Percentiles rank a stretch among this genome's conserved stretches.
These are phyloP conservation scores for Malus asiatica DNA, from an alignment of 306 rosid genomes.

Conservation along the genomic window DNA sequence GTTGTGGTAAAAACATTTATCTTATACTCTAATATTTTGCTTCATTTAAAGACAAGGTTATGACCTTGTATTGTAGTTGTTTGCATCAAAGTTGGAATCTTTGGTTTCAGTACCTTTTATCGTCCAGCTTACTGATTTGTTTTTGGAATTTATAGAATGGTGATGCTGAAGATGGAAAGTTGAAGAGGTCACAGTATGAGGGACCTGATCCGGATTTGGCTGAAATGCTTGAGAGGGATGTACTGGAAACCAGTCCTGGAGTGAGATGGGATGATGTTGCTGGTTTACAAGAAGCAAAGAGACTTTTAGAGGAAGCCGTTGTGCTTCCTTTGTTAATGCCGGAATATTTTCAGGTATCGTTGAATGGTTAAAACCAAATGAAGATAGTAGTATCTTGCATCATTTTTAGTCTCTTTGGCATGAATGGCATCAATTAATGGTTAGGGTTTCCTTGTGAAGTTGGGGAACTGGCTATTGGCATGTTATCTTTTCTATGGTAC, in stretches of 20 bases:
- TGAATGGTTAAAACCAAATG: conserved; percentile 10
- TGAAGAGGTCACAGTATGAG: conserved; percentile 70
- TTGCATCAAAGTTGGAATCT: neutral
- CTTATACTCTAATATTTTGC: neutral
- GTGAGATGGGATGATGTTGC: conserved; percentile 99
- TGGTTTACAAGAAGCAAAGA: conserved; percentile 86
- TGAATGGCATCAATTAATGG: neutral
- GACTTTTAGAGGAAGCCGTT: conserved; percentile 98
- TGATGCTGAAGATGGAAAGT: conserved; percentile 80
- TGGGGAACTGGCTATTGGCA: neutral
- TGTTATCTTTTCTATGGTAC: neutral
- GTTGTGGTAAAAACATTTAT: neutral
- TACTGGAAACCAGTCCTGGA: conserved; percentile 91
- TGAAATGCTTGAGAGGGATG: conserved; percentile 96
- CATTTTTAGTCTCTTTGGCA: neutral
- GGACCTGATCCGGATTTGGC: conserved; percentile 99
- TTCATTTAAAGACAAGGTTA: too few relatives aligned
- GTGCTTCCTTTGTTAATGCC: conserved; percentile 99
- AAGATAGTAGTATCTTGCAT: neutral
- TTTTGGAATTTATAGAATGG: conserved; percentile 41
- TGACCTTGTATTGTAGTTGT: neutral
- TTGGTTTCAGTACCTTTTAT: neutral
- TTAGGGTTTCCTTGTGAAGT: neutral
- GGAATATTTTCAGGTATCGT: conserved; percentile 84
- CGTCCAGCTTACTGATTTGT: neutral